Percentiles rank a stretch among this genome's conserved stretches.
Conservation (phyloP, 2,329 filamentous ascomycete genomes). For the Curvularia spicifera region DNA sequence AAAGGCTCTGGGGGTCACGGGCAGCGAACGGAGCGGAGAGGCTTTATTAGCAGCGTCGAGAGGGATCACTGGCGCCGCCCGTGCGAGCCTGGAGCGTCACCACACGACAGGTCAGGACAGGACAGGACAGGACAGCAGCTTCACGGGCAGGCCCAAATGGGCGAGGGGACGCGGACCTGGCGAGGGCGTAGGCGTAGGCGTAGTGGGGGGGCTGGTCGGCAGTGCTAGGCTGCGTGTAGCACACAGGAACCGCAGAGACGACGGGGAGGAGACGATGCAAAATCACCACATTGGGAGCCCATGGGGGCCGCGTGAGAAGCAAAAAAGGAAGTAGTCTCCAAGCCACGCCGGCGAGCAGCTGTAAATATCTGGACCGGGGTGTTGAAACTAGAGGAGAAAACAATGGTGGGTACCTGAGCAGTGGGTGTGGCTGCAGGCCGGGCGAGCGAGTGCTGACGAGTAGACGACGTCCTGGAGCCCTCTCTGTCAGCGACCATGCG, state of each 20-base stretch:
- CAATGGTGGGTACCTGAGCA: slow-evolving; percentile 40
- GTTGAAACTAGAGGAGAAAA: slow-evolving; percentile 33
- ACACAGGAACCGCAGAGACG: slow-evolving; percentile 18
- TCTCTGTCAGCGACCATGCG: slow-evolving; percentile 35
- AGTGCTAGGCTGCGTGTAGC: slow-evolving; percentile 30
- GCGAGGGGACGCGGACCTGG: slow-evolving; percentile 35
- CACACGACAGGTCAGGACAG: slow-evolving; percentile 14
- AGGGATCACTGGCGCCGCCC: slow-evolving; percentile 23
- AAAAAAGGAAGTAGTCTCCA: slow-evolving; percentile 40
- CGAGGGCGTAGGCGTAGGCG: slow-evolving; percentile 19
- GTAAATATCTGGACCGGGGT: slow-evolving; percentile 39
- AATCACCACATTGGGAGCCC: slow-evolving; percentile 42
- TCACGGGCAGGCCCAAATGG: slow-evolving; percentile 31
- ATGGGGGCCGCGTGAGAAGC: slow-evolving; percentile 30
- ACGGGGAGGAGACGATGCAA: slow-evolving; percentile 33
- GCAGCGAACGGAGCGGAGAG: slow-evolving; percentile 20
- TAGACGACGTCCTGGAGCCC: slow-evolving; percentile 28
- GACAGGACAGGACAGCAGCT: slow-evolving; percentile 17
- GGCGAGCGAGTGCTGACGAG: slow-evolving; percentile 32
- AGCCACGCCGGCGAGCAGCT: slow-evolving; percentile 44
- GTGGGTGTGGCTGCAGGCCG: slow-evolving; percentile 47
- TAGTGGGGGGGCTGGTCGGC: slow-evolving; percentile 26
- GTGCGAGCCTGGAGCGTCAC: slow-evolving; percentile 28
- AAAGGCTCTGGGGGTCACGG: slow-evolving; percentile 31
- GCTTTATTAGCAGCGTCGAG: slow-evolving; percentile 28